These are phyloP conservation scores for Inga oerstediana DNA, from an alignment of 306 rosid genomes.

Conservation along the genomic window DNA sequence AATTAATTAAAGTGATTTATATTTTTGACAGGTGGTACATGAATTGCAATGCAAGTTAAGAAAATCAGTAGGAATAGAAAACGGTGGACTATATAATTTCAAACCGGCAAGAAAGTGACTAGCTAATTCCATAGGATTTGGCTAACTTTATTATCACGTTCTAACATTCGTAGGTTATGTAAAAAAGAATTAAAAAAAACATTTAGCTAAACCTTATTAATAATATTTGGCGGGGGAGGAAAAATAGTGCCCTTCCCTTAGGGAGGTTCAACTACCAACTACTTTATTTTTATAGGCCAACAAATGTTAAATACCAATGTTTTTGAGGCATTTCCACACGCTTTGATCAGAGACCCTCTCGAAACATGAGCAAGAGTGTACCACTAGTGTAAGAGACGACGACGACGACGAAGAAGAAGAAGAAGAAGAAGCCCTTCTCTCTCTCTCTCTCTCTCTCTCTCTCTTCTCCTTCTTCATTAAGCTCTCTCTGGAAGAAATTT, in stretches of 20 bases:
- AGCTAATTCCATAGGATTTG: constrained; percentile 11
- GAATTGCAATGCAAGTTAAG: not conserved
- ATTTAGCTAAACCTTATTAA: not conserved
- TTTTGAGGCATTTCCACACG: constrained; percentile 53
- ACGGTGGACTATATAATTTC: constrained; percentile 30
- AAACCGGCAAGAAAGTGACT: constrained; percentile 49
- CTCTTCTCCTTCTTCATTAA: not conserved
- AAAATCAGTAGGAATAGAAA: constrained; percentile 43
- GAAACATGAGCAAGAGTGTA: not conserved
- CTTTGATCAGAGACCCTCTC: constrained; percentile 34
- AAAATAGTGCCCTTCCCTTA: constrained; percentile 32
- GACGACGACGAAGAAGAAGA: too few relatives aligned
- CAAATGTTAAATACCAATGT: constrained; percentile 65
- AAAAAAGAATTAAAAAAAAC: too few relatives aligned
- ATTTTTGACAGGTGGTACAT: too few relatives aligned
- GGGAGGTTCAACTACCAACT: constrained; percentile 92
- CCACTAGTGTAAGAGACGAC: not conserved
- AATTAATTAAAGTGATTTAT: too few relatives aligned
- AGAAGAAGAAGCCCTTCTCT: not conserved
- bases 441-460: not conserved
- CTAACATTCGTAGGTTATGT: constrained; percentile 14
- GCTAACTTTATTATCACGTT: constrained; percentile 1
- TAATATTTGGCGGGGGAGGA: constrained; percentile 1
- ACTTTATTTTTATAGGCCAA: constrained; percentile 69
- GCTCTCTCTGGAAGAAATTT: not conserved